These are phyloP conservation scores for Nicotiana noctiflora DNA, from an alignment of 257 asterid genomes.

Conservation along the genomic window DNA sequence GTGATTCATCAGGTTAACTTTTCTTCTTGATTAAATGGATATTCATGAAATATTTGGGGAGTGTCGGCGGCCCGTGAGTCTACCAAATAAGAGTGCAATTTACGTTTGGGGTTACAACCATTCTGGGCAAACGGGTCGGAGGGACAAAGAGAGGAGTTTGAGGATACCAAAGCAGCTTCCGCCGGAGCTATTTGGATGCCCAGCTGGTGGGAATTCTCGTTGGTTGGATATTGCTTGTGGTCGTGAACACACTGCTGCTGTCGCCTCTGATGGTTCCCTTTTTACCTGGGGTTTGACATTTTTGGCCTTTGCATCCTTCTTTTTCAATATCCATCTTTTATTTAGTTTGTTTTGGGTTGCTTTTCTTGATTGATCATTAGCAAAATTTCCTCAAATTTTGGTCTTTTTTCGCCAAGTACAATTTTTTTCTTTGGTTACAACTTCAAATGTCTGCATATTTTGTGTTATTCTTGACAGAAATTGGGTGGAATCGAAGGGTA, in stretches of 20 bases:
- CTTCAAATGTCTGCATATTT: neutral
- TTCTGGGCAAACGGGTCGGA: conserved; percentile 90
- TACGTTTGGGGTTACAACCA: conserved; percentile 90
- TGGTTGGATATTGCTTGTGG: conserved; percentile 95
- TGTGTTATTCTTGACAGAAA: neutral
- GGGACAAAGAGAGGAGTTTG: conserved; percentile 41
- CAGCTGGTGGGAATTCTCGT: conserved; percentile 55
- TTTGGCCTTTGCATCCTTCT: neutral
- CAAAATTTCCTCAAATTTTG: neutral
- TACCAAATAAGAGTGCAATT: conserved; percentile 78
- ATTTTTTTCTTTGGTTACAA: neutral
- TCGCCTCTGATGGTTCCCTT: conserved; percentile 85
- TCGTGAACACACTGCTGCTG: conserved; percentile 84
- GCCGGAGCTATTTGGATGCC: conserved; percentile 78
- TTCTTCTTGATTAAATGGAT: conserved; percentile 38
- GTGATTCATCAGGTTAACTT: conserved; percentile 3
- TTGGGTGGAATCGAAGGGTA: neutral
- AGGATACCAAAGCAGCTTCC: conserved; percentile 85
- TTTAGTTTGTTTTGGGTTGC: neutral
- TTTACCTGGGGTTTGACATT: conserved; percentile 80
- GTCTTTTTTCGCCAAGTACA: neutral
- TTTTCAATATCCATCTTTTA: neutral
- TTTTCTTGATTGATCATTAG: neutral
- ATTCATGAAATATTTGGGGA: conserved; percentile 76
- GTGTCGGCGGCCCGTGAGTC: conserved; percentile 29